Evolutionary conservation across 306 rosid genomes (phyloP).

Genomic region (Pyrus betulifolia): DNA sequence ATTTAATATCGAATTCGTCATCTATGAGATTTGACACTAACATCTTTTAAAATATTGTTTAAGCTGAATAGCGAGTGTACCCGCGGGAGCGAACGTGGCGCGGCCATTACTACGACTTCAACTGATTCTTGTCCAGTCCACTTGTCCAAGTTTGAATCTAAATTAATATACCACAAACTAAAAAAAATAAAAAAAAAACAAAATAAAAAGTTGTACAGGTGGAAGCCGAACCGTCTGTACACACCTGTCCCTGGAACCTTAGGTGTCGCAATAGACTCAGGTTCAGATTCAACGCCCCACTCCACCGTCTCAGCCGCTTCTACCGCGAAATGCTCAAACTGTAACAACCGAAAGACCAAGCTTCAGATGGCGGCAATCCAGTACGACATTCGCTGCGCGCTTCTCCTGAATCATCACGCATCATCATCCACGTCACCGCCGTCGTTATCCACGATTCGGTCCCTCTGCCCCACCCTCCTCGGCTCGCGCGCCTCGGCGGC

Average conservation of each 20-base stretch:
- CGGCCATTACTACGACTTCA: too few relatives aligned
- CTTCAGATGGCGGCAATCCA: constrained; percentile 48
- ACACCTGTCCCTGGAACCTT: background rate
- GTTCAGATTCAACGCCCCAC: background rate
- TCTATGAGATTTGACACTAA: rapidly evolving
- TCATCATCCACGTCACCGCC: background rate
- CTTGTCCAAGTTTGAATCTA: background rate
- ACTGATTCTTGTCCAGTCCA: background rate
- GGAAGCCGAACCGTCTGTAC: background rate
- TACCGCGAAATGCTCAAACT: background rate
- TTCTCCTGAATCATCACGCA: constrained; percentile 24
- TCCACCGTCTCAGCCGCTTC: background rate
- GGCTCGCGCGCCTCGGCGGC: constrained; percentile 39
- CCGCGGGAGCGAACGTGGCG: too few relatives aligned
- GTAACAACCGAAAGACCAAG: too few relatives aligned
- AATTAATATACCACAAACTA: background rate
- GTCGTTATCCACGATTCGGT: constrained; percentile 34
- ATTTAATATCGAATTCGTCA: too few relatives aligned
- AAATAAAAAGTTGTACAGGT: background rate
- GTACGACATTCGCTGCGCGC: constrained; percentile 41
- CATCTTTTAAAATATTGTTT: too few relatives aligned
- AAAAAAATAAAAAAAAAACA: background rate
- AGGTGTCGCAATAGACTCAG: background rate
- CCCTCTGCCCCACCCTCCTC: constrained; percentile 10
- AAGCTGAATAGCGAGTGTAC: too few relatives aligned